Evolutionary conservation across 768 basidiomycete species (phyloP), one percentile per base, ranked within the genome.

Genomic region (Leccinum pellstonianum): DNA sequence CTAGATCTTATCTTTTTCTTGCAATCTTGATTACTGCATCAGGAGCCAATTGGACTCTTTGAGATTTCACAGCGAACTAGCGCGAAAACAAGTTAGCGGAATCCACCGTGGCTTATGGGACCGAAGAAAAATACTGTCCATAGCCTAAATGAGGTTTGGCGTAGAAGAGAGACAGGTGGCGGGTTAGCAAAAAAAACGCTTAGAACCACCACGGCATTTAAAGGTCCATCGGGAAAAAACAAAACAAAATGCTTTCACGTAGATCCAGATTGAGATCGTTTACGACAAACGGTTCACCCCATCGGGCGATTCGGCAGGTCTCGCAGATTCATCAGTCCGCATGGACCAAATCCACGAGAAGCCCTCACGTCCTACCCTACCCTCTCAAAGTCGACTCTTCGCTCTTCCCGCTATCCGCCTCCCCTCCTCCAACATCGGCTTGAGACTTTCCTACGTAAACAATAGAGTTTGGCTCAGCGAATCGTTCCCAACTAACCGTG

Each of bases 341-440:
- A 41, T 41, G 38, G 38, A 38, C 15, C 7, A 38, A 17, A 17
- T 38, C 38, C 7, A 17, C 38, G 38, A 38, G 15, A 8, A n/a
- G 17, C 17, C 38, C 8, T 43, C 9, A 9, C 5, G 15, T 17
- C 38, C 17, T 38, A 38, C 37, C 37, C 14, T 35, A 37, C 15
- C 37, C 19, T 38, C 38, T 66, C 54, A 70, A 37, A 70, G 67
- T 31, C 65, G 65, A 31, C 67, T 68, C 50, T 62, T 70, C 25
- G 21, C 25, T 17, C 14, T 27, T 7, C 27, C 52, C n/a, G 64
- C 65, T 35, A 68, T 62, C 15, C 51, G 54, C 21, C 65, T 66
- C 12, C 69, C 69, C 3, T 68, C 65, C 31, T 61, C 65, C 33
- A 70, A 55, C 69, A 70, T 68, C 10, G 69, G 69, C 35, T 60